Percentiles rank a stretch among this genome's conserved stretches.
These are phyloP conservation scores for Aspergillus bertholletiae DNA, from an alignment of 495 filamentous ascomycete species.

Conservation along the genomic window DNA sequence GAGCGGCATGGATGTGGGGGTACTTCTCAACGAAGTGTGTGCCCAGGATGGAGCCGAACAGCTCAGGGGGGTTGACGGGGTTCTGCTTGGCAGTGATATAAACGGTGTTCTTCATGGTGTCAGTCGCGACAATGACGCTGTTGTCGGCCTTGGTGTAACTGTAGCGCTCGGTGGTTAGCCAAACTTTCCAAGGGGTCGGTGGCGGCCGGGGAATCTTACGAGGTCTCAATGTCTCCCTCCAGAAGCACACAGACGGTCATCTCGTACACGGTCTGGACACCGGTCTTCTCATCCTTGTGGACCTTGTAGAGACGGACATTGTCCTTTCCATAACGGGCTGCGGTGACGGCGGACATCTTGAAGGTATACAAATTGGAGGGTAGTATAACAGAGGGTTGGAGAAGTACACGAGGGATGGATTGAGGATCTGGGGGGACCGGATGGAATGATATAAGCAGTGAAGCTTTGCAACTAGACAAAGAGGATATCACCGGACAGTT, in stretches of 20 bases:
- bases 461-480: neutral
- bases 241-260: slow-evolving; percentile 91
- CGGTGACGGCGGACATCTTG: slow-evolving; percentile 48
- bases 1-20: slow-evolving; percentile 76
- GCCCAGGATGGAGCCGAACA: slow-evolving; percentile 80
- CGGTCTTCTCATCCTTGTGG: slow-evolving; percentile 68
- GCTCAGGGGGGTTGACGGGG: slow-evolving; percentile 89
- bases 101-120: slow-evolving; percentile 97
- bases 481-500: neutral
- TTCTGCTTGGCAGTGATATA: slow-evolving; percentile 93
- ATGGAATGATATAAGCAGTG: slow-evolving; percentile 1
- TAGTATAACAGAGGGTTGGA: slow-evolving; percentile 10
- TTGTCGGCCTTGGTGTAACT: slow-evolving; percentile 95
- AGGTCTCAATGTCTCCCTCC: slow-evolving; percentile 85
- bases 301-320: slow-evolving; percentile 98
- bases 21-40: slow-evolving; percentile 88
- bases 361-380: neutral
- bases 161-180: slow-evolving; percentile 1
- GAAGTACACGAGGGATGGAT: too few species aligned
- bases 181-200: neutral
- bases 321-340: slow-evolving; percentile 91
- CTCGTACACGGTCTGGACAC: slow-evolving; percentile 81
- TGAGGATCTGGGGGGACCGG: neutral
- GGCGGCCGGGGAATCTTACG: slow-evolving; percentile 49
- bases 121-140: slow-evolving; percentile 90